Percentiles rank a stretch among this genome's conserved stretches.
Conservation (phyloP, 176 grass and related monocot species). For the Calamus simplicifolius region DNA sequence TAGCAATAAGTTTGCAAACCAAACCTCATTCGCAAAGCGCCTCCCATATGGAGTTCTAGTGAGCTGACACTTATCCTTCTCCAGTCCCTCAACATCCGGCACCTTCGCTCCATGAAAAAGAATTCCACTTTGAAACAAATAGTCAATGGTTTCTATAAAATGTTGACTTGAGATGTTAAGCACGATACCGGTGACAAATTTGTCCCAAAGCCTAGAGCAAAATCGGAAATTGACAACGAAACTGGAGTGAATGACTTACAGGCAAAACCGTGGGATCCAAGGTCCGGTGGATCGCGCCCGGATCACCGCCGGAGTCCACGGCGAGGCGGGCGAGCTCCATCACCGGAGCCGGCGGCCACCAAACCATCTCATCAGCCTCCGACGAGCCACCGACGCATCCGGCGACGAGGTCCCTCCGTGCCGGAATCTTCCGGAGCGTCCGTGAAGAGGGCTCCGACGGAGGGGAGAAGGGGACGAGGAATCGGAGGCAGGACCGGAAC, state of each 20-base stretch:
- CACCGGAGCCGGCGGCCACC: slow-evolving; percentile 79
- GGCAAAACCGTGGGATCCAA: slow-evolving; percentile 70
- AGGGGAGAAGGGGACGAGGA: slow-evolving; percentile 45
- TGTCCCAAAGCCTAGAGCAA: no score
- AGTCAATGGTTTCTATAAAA: no score
- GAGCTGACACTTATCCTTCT: slow-evolving; percentile 70
- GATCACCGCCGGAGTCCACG: slow-evolving; percentile 73
- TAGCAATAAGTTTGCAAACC: neutral
- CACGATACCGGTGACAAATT: no score
- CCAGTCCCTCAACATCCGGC: slow-evolving; percentile 52
- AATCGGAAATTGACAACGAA: no score
- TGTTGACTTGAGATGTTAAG: no score
- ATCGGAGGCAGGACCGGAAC: slow-evolving; percentile 48
- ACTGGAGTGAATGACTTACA: neutral
- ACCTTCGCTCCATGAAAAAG: slow-evolving; percentile 18
- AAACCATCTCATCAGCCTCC: slow-evolving; percentile 47
- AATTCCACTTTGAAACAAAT: no score
- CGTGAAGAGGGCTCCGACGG: slow-evolving; percentile 1
- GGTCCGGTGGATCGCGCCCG: slow-evolving; percentile 44
- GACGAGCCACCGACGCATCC: neutral
- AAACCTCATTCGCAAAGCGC: slow-evolving; percentile 49
- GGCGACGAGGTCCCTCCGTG: neutral
- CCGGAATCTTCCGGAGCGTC: slow-evolving; percentile 17
- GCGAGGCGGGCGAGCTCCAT: slow-evolving; percentile 77
- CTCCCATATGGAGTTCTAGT: slow-evolving; percentile 71